Percentiles rank a stretch among this genome's conserved stretches.
Evolutionary conservation across 2,329 filamentous ascomycete species (phyloP).

Genomic region (Cytospora piceae): DNA sequence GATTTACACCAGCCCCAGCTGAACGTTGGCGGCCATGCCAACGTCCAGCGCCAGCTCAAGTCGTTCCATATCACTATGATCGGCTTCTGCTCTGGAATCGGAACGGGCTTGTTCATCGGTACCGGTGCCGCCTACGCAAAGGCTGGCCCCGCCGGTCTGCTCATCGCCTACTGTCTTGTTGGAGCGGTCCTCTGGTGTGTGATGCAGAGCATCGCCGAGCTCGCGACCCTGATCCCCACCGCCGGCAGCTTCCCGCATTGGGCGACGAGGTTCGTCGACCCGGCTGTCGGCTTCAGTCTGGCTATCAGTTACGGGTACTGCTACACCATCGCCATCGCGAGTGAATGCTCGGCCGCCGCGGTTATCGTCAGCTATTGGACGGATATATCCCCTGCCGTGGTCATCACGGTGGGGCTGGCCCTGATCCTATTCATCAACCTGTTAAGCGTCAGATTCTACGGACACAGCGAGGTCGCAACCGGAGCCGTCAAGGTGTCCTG

Average conservation of each 20-base stretch:
- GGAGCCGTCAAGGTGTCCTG: slow-evolving; percentile 29
- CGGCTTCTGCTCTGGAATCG: slow-evolving; percentile 31
- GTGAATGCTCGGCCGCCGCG: slow-evolving; percentile 31
- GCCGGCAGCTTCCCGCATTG: slow-evolving; percentile 32
- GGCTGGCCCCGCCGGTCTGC: slow-evolving; percentile 31
- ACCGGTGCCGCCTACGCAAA: slow-evolving; percentile 29
- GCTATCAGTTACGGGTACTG: slow-evolving; percentile 31
- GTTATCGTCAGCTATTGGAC: slow-evolving; percentile 32
- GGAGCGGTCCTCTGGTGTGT: slow-evolving; percentile 28
- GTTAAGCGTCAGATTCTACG: slow-evolving; percentile 30
- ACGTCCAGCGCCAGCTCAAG: slow-evolving; percentile 29
- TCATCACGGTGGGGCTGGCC: slow-evolving; percentile 27
- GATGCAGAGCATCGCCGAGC: slow-evolving; percentile 32
- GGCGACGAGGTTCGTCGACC: slow-evolving; percentile 31
- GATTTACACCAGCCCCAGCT: slow-evolving; percentile 23
- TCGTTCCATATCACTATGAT: slow-evolving; percentile 32
- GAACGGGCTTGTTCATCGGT: slow-evolving; percentile 32
- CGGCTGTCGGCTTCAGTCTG: slow-evolving; percentile 31
- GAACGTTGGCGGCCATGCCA: slow-evolving; percentile 29
- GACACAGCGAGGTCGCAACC: slow-evolving; percentile 26
- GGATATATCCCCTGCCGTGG: slow-evolving; percentile 29
- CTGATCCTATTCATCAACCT: slow-evolving; percentile 27
- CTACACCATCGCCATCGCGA: slow-evolving; percentile 31
- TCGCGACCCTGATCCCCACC: slow-evolving; percentile 31
- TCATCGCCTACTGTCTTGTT: slow-evolving; percentile 28